Evolutionary conservation across 108 stramenopile genomes (phyloP), one percentile per base, ranked within the genome.

Genomic region (Cyclotella sp.): DNA sequence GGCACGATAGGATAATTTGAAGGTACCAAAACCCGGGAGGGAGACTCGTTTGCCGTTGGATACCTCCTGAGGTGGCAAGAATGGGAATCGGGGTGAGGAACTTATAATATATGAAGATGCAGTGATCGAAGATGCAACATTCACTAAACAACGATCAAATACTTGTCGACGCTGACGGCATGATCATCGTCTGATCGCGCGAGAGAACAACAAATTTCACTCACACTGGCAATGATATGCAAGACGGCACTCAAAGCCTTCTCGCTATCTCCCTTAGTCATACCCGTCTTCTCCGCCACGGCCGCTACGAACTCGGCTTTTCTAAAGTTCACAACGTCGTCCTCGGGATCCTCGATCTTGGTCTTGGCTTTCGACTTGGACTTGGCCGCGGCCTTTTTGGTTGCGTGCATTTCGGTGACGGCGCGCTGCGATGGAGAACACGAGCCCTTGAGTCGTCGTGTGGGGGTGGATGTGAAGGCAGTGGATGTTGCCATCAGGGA

Each of bases 1-100:
- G 42, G 85, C 80, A 59, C 97, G 83, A 39, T 68, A 75, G 62
- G 88, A 81, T 21, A 88, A 64, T 84, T 92, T 87, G 85, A 97
- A 97, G 42, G 94, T 91, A 26, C 97, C 97, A 84, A 97, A 95
- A 51, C 97, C 97, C 39, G 87, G 80, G 22, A 97, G 70, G 40
- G 70, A 77, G 57, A 96, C 82, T 57, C 87, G 83, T 68, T 93
- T 93, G 16, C 90, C 90, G 19, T 66, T 74, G 15, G 85, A 83
- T 64, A 91, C 85, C 44, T 82, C 82, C 88, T 89, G 73, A 30
- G 16, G 24, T 19, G 41, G 14, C 63, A 63, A 46, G 21, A 43
- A 21, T 11, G 45, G n/a, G 29, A 30, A 12, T 61, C 34, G 60
- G n/a, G 18, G 60, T 61, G 19, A 39, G 34, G 19, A 51, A 0